Evolutionary conservation across 176 grass and related monocot species (phyloP).

Genomic region (Oryza rufipogon): DNA sequence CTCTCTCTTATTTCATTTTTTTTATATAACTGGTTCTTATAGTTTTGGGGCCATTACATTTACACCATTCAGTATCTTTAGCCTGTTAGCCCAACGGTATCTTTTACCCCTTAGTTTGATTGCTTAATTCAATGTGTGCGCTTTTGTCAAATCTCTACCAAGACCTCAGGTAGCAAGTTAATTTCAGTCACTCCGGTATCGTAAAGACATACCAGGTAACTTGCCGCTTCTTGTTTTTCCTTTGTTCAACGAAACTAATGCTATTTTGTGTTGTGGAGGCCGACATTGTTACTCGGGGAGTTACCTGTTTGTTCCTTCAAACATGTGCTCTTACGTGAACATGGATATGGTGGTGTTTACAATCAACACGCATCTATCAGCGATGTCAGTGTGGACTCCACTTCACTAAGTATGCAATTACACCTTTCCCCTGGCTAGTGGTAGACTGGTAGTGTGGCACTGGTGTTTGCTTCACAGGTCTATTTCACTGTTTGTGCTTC

Average conservation of each 20-base stretch:
- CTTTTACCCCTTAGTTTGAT: slow-evolving; percentile 38
- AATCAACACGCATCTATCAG: slow-evolving; percentile 53
- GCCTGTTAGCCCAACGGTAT: not conserved
- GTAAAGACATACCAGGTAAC: slow-evolving; percentile 50
- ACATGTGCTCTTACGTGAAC: slow-evolving; percentile 59
- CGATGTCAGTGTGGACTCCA: slow-evolving; percentile 52
- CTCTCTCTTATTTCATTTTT: too few relatives aligned
- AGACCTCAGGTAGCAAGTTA: slow-evolving; percentile 46
- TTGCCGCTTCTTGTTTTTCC: slow-evolving; percentile 19
- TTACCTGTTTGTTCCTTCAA: slow-evolving; percentile 44
- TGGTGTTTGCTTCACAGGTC: slow-evolving; percentile 34
- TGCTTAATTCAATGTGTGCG: slow-evolving; percentile 2
- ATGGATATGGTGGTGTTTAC: slow-evolving; percentile 66
- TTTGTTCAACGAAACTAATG: slow-evolving; percentile 47
- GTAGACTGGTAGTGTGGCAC: slow-evolving; percentile 15
- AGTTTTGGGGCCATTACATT: not conserved
- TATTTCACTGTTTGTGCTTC: slow-evolving; percentile 1
- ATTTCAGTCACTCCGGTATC: slow-evolving; percentile 16
- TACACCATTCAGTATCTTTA: slow-evolving; percentile 1
- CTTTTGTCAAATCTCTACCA: slow-evolving; percentile 39
- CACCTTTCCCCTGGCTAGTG: slow-evolving; percentile 35
- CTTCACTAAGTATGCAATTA: slow-evolving; percentile 51
- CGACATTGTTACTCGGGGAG: slow-evolving; percentile 41
- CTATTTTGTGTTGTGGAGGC: slow-evolving; percentile 51
- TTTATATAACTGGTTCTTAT: not conserved